Evolutionary conservation across 495 filamentous ascomycete species (phyloP).

Genomic region (Podospora pseudoanserina): DNA sequence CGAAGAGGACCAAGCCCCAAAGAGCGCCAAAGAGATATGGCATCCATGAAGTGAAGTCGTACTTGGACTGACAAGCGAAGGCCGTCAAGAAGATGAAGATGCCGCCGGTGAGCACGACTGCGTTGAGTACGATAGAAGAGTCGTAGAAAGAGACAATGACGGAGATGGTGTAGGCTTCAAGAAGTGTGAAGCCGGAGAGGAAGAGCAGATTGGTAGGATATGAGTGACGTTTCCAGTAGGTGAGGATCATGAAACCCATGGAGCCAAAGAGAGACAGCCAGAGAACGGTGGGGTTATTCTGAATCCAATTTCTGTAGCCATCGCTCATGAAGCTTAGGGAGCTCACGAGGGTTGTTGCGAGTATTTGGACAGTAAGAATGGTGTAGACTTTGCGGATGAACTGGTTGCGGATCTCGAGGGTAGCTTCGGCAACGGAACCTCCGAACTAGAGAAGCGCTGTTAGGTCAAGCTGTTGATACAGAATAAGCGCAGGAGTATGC

Average conservation of each 20-base stretch:
- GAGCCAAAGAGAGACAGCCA: slow-evolving; percentile 78
- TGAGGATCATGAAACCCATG: slow-evolving; percentile 77
- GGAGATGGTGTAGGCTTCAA: slow-evolving; percentile 91
- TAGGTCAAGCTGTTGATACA: slow-evolving; percentile 2
- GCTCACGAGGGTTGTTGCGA: slow-evolving; percentile 76
- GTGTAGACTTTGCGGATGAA: slow-evolving; percentile 82
- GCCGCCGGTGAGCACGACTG: slow-evolving; percentile 82
- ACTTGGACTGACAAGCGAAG: slow-evolving; percentile 96
- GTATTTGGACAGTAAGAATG: slow-evolving; percentile 71
- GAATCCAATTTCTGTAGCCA: slow-evolving; percentile 83
- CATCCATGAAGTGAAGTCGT: slow-evolving; percentile 96
- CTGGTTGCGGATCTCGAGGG: slow-evolving; percentile 92
- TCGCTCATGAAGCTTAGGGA: slow-evolving; percentile 79
- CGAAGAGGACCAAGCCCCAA: slow-evolving; percentile 87
- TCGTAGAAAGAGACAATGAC: slow-evolving; percentile 89
- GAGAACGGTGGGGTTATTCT: slow-evolving; percentile 77
- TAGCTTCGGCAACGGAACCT: slow-evolving; percentile 85
- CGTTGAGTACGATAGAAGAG: slow-evolving; percentile 76
- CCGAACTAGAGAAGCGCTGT: slow-evolving; percentile 59
- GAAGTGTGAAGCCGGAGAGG: slow-evolving; percentile 81
- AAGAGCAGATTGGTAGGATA: slow-evolving; percentile 95
- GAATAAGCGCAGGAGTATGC: neutral
- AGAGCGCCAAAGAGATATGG: slow-evolving; percentile 89
- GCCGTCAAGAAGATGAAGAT: slow-evolving; percentile 91
- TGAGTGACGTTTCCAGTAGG: slow-evolving; percentile 96